phyloP scores from a whole-genome alignment of 257 asterid genomes.

The Mitragyna speciosa region DNA sequence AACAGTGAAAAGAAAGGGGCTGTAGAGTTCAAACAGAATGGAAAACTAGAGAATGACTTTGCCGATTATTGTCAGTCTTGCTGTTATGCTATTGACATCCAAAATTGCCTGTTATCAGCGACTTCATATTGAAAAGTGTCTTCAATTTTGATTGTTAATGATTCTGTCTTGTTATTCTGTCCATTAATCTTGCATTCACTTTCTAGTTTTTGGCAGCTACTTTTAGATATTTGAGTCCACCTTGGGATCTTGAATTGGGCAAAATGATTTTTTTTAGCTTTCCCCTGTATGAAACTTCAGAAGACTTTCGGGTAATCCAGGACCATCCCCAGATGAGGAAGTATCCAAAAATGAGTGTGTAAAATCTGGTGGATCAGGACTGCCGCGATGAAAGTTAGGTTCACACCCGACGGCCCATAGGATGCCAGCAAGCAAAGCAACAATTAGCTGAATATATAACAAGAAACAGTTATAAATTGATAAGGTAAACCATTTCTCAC shows the following conservation, averaged over 20 bases:
- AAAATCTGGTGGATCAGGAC: not conserved
- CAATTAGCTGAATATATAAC: not conserved
- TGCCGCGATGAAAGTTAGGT: not conserved
- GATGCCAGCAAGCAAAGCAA: slow-evolving; percentile 6
- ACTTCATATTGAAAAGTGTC: not conserved
- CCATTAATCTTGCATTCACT: not conserved
- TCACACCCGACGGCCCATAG: slow-evolving; percentile 8
- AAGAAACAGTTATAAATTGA: not conserved
- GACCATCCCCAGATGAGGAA: not conserved
- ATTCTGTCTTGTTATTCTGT: not conserved
- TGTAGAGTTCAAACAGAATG: not conserved
- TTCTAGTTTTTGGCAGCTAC: not conserved
- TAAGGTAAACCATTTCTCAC: too few species aligned
- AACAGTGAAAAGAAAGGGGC: not conserved
- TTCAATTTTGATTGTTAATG: not conserved
- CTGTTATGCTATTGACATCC: not conserved
- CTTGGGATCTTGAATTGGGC: not conserved
- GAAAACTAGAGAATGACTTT: not conserved
- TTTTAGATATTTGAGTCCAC: not conserved
- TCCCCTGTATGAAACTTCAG: not conserved
- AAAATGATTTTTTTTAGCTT: not conserved
- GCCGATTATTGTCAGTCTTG: not conserved
- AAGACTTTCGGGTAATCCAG: not conserved
- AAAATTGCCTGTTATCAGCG: not conserved
- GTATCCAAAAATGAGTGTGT: slow-evolving; percentile 9